Evolutionary conservation across 495 filamentous ascomycete genomes (phyloP).

Genomic region (Xylaria cubensis): DNA sequence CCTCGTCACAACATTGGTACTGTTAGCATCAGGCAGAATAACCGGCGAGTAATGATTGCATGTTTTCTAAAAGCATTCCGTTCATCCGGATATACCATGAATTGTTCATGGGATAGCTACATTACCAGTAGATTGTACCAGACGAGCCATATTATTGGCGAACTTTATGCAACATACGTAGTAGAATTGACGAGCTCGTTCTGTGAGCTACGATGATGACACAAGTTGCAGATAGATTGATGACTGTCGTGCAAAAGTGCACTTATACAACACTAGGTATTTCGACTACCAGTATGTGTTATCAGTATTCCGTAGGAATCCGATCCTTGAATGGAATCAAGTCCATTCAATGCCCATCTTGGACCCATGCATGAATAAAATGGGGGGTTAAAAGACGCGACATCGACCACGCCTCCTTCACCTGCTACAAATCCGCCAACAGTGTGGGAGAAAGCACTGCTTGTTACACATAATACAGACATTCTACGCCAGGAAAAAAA

Average conservation of each 20-base stretch:
- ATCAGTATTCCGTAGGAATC: neutral
- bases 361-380: slow-evolving; percentile 4
- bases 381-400: neutral
- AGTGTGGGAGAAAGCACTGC: neutral
- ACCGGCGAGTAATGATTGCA: neutral
- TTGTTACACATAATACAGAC: neutral
- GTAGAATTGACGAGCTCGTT: neutral
- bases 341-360: neutral
- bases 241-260: neutral
- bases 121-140: neutral
- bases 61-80: neutral
- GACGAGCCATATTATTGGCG: neutral
- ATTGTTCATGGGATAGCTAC: neutral
- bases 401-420: neutral
- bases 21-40: neutral
- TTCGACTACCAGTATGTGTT: neutral
- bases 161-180: neutral
- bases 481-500: neutral
- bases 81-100: neutral
- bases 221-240: slow-evolving; percentile 2
- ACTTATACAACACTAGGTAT: neutral
- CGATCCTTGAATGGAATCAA: neutral
- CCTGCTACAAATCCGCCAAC: neutral
- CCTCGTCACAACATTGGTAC: neutral
- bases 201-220: neutral